Percentiles rank a stretch among this genome's conserved stretches.
Evolutionary conservation across 1,284 basidiomycete genomes (phyloP).

Genomic region (Marasmius sp.): DNA sequence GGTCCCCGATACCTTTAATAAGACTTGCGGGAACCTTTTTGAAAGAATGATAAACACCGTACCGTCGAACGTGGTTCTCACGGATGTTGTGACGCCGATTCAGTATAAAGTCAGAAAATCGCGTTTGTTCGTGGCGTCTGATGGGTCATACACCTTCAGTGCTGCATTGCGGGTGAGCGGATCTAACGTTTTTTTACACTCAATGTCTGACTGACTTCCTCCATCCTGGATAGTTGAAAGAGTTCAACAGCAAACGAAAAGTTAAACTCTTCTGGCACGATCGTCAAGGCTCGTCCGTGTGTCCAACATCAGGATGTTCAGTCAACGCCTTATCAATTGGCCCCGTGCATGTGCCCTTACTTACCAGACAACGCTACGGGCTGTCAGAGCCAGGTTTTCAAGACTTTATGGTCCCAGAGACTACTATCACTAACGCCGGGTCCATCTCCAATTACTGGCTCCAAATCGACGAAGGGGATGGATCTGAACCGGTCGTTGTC

Average conservation of each 20-base stretch:
- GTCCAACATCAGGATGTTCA: too few relatives aligned
- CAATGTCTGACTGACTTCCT: too few relatives aligned
- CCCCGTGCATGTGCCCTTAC: background rate
- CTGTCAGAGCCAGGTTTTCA: too few relatives aligned
- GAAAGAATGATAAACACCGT: conserved; percentile 26
- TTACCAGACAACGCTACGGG: background rate
- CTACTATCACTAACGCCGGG: background rate
- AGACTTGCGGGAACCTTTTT: conserved; percentile 18
- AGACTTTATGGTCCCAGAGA: too few relatives aligned
- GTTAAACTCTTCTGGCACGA: background rate
- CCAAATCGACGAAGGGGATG: background rate
- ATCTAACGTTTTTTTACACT: too few relatives aligned
- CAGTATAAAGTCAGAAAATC: conserved; percentile 13
- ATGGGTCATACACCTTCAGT: background rate
- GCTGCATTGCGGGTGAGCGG: background rate
- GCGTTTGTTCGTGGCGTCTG: background rate
- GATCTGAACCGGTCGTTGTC: too few relatives aligned
- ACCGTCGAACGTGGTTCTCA: conserved; percentile 17
- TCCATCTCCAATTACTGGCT: background rate
- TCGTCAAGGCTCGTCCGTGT: background rate
- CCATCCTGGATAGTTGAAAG: too few relatives aligned
- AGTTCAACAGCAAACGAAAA: background rate
- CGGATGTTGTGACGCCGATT: conserved; percentile 18
- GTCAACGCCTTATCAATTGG: too few relatives aligned
- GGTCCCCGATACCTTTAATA: background rate